Base-by-base conservation (phyloP, 371 early-diverging fungal genomes). In the Zopfochytrium polystomum region DNA sequence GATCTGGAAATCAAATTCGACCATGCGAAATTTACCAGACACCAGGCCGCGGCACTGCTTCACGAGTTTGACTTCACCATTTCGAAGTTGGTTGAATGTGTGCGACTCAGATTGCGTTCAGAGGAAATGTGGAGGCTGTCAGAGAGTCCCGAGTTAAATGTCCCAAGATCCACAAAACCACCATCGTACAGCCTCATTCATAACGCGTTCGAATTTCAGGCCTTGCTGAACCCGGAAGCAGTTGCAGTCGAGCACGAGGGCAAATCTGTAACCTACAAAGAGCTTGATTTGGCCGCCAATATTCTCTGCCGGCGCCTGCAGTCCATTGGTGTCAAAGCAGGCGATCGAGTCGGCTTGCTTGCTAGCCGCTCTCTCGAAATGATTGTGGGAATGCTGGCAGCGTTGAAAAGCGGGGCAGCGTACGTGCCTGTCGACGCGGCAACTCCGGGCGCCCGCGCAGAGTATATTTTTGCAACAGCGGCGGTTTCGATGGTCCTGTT, bases 371-470 rank as follows among this genome's bases (percentile, higher is more conserved):
- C 59, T 15, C 27, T 69, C 44, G 62, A 60, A 30, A 52, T 65
- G 53, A 22, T 44, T n/a, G 56, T 66, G 13, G 65, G 60, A 18
- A 30, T 72, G 18, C 47, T 72, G 2, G 73, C 53, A 2, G 52
- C 60, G 23, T 26, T 66, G 29, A 72, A 70, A 44, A 57, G 70
- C 6, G 66, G 72, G 5, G 72, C 48, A 13, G 62, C 62, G 20
- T 65, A 55, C 43, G 68, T 70, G 7, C 63, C 68, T 5, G 42
- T 70, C 20, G 70, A 70, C 34, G n/a, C 68, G 7, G 47, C 2
- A 9, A 25, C 38, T 23, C 71, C 72, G 2, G 27, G 32, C 6
- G 33, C 22, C n/a, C 34, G 67, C 11, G 62, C 33, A 2, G 7
- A 34, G n/a, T 23, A 33, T 7, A 62, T 57, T n/a, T 1, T 61